Percentiles rank a stretch among this genome's conserved stretches.
These are phyloP conservation scores for Zalaria sp. DNA, from an alignment of 2,329 filamentous ascomycete genomes.

Conservation along the genomic window DNA sequence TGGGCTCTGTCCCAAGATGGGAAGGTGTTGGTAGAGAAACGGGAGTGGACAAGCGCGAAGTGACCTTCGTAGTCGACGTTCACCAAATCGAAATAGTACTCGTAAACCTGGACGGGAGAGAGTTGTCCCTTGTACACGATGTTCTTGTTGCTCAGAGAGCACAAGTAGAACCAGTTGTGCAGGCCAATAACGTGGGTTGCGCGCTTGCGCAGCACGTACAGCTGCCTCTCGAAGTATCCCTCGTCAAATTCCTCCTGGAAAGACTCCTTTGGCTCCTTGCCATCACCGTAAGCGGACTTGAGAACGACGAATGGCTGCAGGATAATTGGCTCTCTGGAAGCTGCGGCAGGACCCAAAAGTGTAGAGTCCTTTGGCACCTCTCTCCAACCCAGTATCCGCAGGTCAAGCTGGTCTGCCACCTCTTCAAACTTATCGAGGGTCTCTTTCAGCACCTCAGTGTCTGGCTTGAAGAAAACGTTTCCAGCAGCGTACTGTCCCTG, in stretches of 20 bases:
- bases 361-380: constrained; percentile 88
- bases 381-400: constrained; percentile 92
- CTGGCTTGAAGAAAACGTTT: constrained; percentile 97
- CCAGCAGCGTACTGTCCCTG: constrained; percentile 91
- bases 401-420: constrained; percentile 71
- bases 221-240: constrained; percentile 75
- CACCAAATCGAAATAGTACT: constrained; percentile 94
- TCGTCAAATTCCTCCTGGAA: constrained; percentile 74
- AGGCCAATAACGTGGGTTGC: constrained; percentile 88
- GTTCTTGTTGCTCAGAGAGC: constrained; percentile 93
- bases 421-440: constrained; percentile 90
- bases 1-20: constrained; percentile 97
- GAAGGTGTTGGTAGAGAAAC: constrained; percentile 97
- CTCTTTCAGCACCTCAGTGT: constrained; percentile 75
- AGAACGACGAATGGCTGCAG: constrained; percentile 91
- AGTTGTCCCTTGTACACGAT: constrained; percentile 98
- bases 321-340: constrained; percentile 88
- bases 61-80: constrained; percentile 96
- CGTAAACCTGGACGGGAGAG: constrained; percentile 87
- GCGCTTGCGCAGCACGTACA: constrained; percentile 89
- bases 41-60: constrained; percentile 91
- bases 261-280: constrained; percentile 61
- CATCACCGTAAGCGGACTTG: constrained; percentile 68
- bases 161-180: constrained; percentile 98
- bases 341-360: constrained; percentile 80